Base-by-base conservation (phyloP, 2,329 filamentous ascomycete species). In the Stachybotrys elegans region DNA sequence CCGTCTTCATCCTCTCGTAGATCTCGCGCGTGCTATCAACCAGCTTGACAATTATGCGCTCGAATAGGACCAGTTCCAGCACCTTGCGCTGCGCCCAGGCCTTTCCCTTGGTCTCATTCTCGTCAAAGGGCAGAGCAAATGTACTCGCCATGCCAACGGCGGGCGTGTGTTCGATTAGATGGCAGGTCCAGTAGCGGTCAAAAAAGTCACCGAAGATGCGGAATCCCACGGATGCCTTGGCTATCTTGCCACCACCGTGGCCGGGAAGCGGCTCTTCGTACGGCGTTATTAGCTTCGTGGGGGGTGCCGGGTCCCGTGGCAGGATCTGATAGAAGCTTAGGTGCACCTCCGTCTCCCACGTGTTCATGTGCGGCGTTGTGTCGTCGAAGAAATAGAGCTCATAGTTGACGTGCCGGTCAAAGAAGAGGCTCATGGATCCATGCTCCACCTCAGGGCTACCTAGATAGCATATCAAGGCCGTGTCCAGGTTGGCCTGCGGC, bases 161-260 rank as follows among this genome's bases (percentile, higher is more conserved):
- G 12, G 32, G 23, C 8, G 20, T 17, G 25, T 42, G 20, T 22
- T 34, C 23, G 12, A 14, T 17, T 7, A 17, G n/a, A 20, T 42
- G 25, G 25, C 40, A 34, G n/a, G 40, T 42, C 40, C 40, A 42
- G 27, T 42, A 21, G 13, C 27, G 22, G 25, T 42, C 40, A 21
- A 42, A 42, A 14, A 34, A 42, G 25, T 42, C 40, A 12, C 40
- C 40, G 2, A 3, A 31, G 14, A 42, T 27, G 12, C 27, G 19
- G 40, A 42, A 42, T 7, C 40, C n/a, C 5, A 34, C 21, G 14
- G 40, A 42, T 5, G 22, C 22, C 40, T 31, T 27, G 7, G 25
- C 25, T 8, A 42, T 14, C 17, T 13, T 35, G 7, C 32, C 32
- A 14, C 32, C 32, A 11, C 12, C 8, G 16, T 19, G 32, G 32